Conservation (phyloP, 2,329 filamentous ascomycete species). For the Monilinia fructicola region DNA sequence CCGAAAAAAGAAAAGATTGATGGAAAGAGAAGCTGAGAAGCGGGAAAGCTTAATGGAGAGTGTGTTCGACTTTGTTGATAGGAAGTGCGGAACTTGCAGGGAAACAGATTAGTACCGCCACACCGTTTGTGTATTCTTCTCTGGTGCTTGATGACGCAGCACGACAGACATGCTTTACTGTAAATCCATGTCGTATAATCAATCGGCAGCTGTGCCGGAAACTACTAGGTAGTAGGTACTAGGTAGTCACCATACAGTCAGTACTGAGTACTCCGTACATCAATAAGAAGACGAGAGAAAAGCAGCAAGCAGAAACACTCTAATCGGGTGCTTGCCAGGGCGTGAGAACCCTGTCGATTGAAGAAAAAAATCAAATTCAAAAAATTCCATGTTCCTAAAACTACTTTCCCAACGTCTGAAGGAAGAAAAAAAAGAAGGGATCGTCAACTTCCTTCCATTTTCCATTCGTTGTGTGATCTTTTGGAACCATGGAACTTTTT, state of each 20-base stretch:
- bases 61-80: not conserved
- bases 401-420: not conserved
- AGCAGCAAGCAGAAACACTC: constrained; percentile 21
- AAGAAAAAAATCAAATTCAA: not conserved
- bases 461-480: not conserved
- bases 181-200: constrained; percentile 19
- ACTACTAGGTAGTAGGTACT: too few species aligned
- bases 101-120: constrained; percentile 19
- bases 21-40: not conserved
- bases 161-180: constrained; percentile 10
- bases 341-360: constrained; percentile 1
- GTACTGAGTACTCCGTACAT: too few species aligned
- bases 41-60: not conserved
- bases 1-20: not conserved
- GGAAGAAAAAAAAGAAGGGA: constrained; percentile 1
- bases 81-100: not conserved
- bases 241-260: too few species aligned
- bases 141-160: constrained; percentile 22
- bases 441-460: constrained; percentile 9
- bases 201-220: constrained; percentile 22
- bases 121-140: constrained; percentile 20
- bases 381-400: not conserved
- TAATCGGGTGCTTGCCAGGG: not conserved
- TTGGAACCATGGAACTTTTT: constrained; percentile 7
- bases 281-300: not conserved